phyloP scores from a whole-genome alignment of 352 stramenopile genomes.

The Phytopythium mirpurense region DNA sequence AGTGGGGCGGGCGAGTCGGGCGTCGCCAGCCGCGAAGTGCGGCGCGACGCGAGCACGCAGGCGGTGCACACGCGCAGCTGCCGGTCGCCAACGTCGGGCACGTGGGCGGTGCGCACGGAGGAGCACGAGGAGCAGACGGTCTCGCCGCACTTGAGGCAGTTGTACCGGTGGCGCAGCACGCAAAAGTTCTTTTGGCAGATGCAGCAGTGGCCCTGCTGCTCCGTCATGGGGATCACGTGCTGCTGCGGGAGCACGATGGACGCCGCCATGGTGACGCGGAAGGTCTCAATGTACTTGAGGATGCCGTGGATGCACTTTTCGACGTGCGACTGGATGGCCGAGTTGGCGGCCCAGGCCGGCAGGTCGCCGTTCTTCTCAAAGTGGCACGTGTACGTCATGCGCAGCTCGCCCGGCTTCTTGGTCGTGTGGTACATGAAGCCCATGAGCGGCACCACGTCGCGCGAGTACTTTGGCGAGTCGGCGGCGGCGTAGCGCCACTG shows the following conservation, averaged over 20 bases:
- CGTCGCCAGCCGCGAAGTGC: slow-evolving; percentile 33
- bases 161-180: slow-evolving; percentile 65
- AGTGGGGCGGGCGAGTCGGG: slow-evolving; percentile 11
- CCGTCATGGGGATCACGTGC: slow-evolving; percentile 57
- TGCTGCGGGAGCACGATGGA: slow-evolving; percentile 68
- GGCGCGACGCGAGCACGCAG: slow-evolving; percentile 67
- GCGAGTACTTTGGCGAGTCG: slow-evolving; percentile 57
- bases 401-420: slow-evolving; percentile 67
- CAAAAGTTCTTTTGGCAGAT: slow-evolving; percentile 78
- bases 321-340: slow-evolving; percentile 81
- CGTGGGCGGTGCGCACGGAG: slow-evolving; percentile 48
- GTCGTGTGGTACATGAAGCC: slow-evolving; percentile 87
- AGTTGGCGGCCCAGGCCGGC: slow-evolving; percentile 78
- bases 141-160: slow-evolving; percentile 82
- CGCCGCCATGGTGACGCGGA: slow-evolving; percentile 57
- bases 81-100: slow-evolving; percentile 67
- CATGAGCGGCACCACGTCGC: slow-evolving; percentile 76
- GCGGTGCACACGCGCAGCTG: slow-evolving; percentile 75
- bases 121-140: slow-evolving; percentile 78
- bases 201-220: slow-evolving; percentile 67
- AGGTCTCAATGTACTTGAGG: slow-evolving; percentile 83
- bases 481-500: slow-evolving; percentile 50
- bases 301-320: slow-evolving; percentile 85
- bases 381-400: slow-evolving; percentile 85
- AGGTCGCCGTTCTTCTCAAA: slow-evolving; percentile 83